Conservation (phyloP, 2,329 filamentous ascomycete species). For the Exophiala sideris region DNA sequence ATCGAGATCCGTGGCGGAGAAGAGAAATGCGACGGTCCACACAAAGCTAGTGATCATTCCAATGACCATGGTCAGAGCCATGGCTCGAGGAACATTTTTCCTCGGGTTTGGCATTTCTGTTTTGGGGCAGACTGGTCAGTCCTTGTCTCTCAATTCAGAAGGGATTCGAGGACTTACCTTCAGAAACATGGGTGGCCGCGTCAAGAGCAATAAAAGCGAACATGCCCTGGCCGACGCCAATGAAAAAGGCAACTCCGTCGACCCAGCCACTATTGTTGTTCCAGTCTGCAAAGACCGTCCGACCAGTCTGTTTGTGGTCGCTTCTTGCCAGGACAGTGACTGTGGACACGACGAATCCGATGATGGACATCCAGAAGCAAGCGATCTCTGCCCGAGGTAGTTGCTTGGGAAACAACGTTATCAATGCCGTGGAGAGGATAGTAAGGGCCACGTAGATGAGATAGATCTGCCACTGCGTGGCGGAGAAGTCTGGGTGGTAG, state of each 20-base stretch:
- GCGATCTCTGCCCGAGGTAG: slow-evolving; percentile 18
- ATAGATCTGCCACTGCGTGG: slow-evolving; percentile 29
- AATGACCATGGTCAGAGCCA: slow-evolving; percentile 26
- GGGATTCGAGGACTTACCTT: slow-evolving; percentile 13
- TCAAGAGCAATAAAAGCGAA: slow-evolving; percentile 32
- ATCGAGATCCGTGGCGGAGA: slow-evolving; percentile 18
- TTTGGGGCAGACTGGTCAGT: slow-evolving; percentile 1
- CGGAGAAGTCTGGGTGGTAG: slow-evolving; percentile 18
- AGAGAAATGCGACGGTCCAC: slow-evolving; percentile 24
- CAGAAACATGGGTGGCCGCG: slow-evolving; percentile 30
- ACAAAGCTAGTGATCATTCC: slow-evolving; percentile 25
- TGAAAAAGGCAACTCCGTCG: slow-evolving; percentile 54
- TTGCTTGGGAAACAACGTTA: slow-evolving; percentile 15
- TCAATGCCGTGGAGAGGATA: slow-evolving; percentile 8
- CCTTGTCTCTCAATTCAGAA: too few species aligned
- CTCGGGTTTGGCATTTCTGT: slow-evolving; percentile 21
- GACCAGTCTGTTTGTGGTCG: slow-evolving; percentile 38
- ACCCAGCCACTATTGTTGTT: slow-evolving; percentile 67
- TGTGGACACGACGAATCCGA: slow-evolving; percentile 29
- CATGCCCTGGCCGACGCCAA: slow-evolving; percentile 36
- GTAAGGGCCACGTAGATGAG: slow-evolving; percentile 26
- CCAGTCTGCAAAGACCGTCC: slow-evolving; percentile 55
- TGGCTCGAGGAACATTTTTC: slow-evolving; percentile 24
- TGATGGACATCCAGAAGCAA: slow-evolving; percentile 22
- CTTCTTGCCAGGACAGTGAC: slow-evolving; percentile 30